phyloP scores from a whole-genome alignment of 2,329 filamentous ascomycete species.

The Corynespora cassiicola region DNA sequence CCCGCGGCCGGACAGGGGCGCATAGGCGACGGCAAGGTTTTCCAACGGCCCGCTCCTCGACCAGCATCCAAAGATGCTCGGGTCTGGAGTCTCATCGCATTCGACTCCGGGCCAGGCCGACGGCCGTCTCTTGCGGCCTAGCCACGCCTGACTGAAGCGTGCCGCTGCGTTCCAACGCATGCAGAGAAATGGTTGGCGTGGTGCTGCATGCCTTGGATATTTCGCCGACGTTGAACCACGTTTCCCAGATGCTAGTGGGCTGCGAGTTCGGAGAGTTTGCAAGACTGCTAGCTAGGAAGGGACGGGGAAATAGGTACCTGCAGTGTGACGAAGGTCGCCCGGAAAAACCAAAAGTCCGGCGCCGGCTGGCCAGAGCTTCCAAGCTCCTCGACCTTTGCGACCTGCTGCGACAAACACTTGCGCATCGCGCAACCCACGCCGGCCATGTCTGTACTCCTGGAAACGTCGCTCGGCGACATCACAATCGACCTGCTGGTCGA shows the following conservation, averaged over 20 bases:
- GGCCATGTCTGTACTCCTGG: slow-evolving; percentile 87
- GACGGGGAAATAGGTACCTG: too few relatives aligned
- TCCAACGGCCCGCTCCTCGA: slow-evolving; percentile 18
- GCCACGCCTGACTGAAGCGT: background rate
- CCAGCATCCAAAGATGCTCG: slow-evolving; percentile 3
- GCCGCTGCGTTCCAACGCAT: background rate
- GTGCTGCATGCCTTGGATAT: too few relatives aligned
- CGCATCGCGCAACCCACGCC: slow-evolving; percentile 16
- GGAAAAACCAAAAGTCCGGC: background rate
- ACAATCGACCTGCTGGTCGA: slow-evolving; percentile 92
- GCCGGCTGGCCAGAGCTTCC: too few relatives aligned
- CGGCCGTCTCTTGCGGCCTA: too few relatives aligned
- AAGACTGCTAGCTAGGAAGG: too few relatives aligned
- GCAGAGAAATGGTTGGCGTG: too few relatives aligned
- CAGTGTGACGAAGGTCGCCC: too few relatives aligned
- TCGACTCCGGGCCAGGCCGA: background rate
- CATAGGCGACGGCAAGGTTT: too few relatives aligned
- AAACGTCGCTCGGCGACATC: slow-evolving; percentile 92
- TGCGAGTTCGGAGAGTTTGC: too few relatives aligned
- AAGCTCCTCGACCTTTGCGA: slow-evolving; percentile 26
- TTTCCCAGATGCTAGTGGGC: too few relatives aligned
- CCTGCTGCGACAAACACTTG: slow-evolving; percentile 28
- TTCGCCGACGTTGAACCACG: too few relatives aligned
- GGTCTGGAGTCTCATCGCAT: background rate
- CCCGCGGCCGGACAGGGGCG: too few relatives aligned